Evolutionary conservation across 495 filamentous ascomycete species (phyloP), one percentile per base, ranked within the genome.

Genomic region (Hypoxylon subgilvum): DNA sequence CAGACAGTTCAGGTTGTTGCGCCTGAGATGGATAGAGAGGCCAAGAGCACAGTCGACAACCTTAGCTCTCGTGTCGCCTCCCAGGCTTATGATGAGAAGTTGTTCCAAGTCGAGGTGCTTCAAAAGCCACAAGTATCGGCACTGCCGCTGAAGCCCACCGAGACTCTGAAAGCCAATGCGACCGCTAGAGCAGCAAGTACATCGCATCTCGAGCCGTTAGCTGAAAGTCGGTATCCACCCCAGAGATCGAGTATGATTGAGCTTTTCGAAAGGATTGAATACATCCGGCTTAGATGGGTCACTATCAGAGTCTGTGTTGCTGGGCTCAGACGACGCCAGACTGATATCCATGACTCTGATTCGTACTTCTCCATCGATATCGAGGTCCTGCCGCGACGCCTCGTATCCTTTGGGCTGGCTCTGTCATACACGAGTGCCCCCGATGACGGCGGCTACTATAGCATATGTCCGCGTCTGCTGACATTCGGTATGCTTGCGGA

Each of bases 351-450:
- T 13, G n/a, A 39, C 13, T 49, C 46, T 2, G 8, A 12, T 8
- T n/a, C 21, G 12, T 49, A 17, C 32, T 49, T 49, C 17, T 49
- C 46, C 6, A 25, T 49, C 12, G 10, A 38, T 2, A 27, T 49
- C 8, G 10, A 38, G 12, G 9, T 28, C 1, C 27, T 49, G 2
- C 32, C 46, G 6, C 31, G 32, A 10, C 34, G n/a, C 7, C 6
- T 49, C n/a, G 4, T 28, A 4, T 28, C 32, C 7, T 25, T 27
- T 1, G 46, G 46, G 16, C 4, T 49, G 6, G 9, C 4, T 5
- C 21, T 49, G 13, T 38, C 32, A 9, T 49, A 38, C 10, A 49
- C 46, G 8, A 28, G 38, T 39, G 13, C 21, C 5, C 46, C 46
- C 3, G 18, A 49, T 27, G n/a, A 28, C 2, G 21, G 32, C 2